Conservation (phyloP, 306 rosid genomes). For the Vigna trinervia region DNA sequence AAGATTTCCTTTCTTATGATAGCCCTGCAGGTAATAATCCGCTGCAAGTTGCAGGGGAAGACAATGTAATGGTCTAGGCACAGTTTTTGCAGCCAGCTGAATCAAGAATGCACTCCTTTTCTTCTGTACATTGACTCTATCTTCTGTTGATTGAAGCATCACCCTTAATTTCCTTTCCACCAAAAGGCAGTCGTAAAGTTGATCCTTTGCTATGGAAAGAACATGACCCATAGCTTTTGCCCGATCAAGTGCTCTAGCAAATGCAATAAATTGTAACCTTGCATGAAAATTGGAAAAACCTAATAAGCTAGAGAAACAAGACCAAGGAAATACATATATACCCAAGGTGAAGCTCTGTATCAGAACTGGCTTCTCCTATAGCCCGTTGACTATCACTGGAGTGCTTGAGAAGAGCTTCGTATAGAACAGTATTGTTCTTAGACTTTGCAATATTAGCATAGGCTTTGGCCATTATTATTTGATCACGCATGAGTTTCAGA, state of each 20-base stretch:
- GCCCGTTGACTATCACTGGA: constrained; percentile 71
- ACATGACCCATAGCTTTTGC: constrained; percentile 94
- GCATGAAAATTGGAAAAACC: constrained; percentile 46
- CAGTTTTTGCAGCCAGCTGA: constrained; percentile 94
- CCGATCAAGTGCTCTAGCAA: constrained; percentile 76
- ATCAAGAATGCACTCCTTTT: constrained; percentile 87
- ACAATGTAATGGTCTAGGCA: constrained; percentile 90
- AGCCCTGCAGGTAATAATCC: constrained; percentile 76
- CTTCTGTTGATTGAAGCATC: constrained; percentile 93
- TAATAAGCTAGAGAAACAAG: constrained; percentile 38
- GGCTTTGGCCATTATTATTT: constrained; percentile 93
- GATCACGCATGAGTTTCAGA: constrained; percentile 94
- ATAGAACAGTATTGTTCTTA: constrained; percentile 67
- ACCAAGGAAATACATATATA: constrained; percentile 47
- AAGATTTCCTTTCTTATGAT: constrained; percentile 58
- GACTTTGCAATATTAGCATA: constrained; percentile 87
- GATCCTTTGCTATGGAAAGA: constrained; percentile 89
- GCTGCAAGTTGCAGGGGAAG: constrained; percentile 88
- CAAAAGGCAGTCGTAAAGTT: constrained; percentile 74
- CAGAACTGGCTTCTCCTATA: constrained; percentile 82
- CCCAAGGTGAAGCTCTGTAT: constrained; percentile 90
- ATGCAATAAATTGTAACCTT: constrained; percentile 46
- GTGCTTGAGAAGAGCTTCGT: constrained; percentile 66
- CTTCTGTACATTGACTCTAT: constrained; percentile 67
- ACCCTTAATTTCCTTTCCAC: constrained; percentile 81